Percentiles rank a stretch among this genome's conserved stretches.
These are phyloP conservation scores for Hypomontagnella submonticulosa DNA, from an alignment of 495 filamentous ascomycete genomes.

Conservation along the genomic window DNA sequence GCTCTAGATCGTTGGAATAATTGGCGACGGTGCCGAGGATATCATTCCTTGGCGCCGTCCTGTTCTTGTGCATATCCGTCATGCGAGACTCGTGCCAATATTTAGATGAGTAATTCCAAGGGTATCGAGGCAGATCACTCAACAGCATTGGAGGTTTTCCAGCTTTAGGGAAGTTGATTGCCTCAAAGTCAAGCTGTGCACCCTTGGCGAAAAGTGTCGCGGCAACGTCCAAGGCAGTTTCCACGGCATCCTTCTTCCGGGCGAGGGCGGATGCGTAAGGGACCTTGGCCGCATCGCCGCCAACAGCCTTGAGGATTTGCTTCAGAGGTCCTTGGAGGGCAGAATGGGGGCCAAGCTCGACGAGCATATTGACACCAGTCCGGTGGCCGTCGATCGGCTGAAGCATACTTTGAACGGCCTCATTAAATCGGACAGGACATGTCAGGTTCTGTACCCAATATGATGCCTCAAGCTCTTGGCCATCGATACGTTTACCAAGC, in stretches of 20 bases:
- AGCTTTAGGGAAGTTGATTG: slow-evolving; percentile 57
- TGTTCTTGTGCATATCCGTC: slow-evolving; percentile 62
- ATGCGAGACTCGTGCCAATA: slow-evolving; percentile 66
- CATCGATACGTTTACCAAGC: slow-evolving; percentile 45
- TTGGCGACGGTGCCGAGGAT: slow-evolving; percentile 62
- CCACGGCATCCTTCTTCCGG: slow-evolving; percentile 57
- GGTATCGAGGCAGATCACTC: slow-evolving; percentile 58
- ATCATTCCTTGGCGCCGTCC: slow-evolving; percentile 59
- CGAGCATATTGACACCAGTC: slow-evolving; percentile 57
- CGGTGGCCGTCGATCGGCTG: slow-evolving; percentile 48
- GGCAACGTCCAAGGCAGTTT: slow-evolving; percentile 56
- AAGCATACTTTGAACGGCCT: slow-evolving; percentile 53
- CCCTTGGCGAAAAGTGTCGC: slow-evolving; percentile 61
- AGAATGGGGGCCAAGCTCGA: slow-evolving; percentile 75
- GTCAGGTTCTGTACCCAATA: slow-evolving; percentile 69
- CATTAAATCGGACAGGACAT: slow-evolving; percentile 61
- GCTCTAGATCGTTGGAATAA: slow-evolving; percentile 60
- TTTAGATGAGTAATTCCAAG: slow-evolving; percentile 63
- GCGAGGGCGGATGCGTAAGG: slow-evolving; percentile 55
- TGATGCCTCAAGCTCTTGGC: slow-evolving; percentile 52
- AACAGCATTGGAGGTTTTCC: slow-evolving; percentile 50
- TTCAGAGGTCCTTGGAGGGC: slow-evolving; percentile 70
- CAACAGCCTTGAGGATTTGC: slow-evolving; percentile 63
- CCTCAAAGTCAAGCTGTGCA: slow-evolving; percentile 54
- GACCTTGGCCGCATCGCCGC: slow-evolving; percentile 52